A percentile compares a stretch with the other conserved stretches of the same genome.
Evolutionary conservation across 306 rosid species (phyloP).

Genomic region (Cyclanthera cordifolia): DNA sequence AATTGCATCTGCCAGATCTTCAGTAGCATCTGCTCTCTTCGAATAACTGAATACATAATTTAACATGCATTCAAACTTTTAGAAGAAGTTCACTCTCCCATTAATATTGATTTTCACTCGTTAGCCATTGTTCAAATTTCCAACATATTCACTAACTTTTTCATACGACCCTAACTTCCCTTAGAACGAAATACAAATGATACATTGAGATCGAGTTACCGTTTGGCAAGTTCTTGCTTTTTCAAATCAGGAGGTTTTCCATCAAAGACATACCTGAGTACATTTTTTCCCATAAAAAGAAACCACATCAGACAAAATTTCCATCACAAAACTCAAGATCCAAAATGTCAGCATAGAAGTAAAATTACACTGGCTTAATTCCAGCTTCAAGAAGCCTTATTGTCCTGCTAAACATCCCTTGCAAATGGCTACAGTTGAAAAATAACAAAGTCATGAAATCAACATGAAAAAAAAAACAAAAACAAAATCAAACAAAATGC

Average conservation of each 20-base stretch:
- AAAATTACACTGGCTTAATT: slow-evolving; percentile 71
- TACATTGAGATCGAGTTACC: slow-evolving; percentile 31
- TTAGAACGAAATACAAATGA: background rate
- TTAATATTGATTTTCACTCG: too few species aligned
- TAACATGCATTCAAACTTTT: background rate
- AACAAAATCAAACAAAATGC: background rate
- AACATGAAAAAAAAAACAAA: slow-evolving; percentile 12
- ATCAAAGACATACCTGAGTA: slow-evolving; percentile 76
- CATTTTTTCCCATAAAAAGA: background rate
- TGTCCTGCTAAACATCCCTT: slow-evolving; percentile 88
- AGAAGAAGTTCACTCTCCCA: too few species aligned
- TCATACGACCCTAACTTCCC: background rate
- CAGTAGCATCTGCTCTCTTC: slow-evolving; percentile 71
- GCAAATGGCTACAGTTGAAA: slow-evolving; percentile 58
- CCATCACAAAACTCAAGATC: background rate
- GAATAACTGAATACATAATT: slow-evolving; percentile 36
- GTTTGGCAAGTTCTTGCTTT: slow-evolving; percentile 86
- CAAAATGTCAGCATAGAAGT: background rate
- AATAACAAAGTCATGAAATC: background rate
- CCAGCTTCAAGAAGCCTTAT: slow-evolving; percentile 95
- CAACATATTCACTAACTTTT: too few species aligned
- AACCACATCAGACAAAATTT: background rate
- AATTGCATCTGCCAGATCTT: slow-evolving; percentile 56
- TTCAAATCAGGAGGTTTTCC: slow-evolving; percentile 90
- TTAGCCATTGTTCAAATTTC: too few species aligned